Evolutionary conservation across 2,329 filamentous ascomycete species (phyloP), one percentile per base, ranked within the genome.

Genomic region (Ustilaginoidea virens): DNA sequence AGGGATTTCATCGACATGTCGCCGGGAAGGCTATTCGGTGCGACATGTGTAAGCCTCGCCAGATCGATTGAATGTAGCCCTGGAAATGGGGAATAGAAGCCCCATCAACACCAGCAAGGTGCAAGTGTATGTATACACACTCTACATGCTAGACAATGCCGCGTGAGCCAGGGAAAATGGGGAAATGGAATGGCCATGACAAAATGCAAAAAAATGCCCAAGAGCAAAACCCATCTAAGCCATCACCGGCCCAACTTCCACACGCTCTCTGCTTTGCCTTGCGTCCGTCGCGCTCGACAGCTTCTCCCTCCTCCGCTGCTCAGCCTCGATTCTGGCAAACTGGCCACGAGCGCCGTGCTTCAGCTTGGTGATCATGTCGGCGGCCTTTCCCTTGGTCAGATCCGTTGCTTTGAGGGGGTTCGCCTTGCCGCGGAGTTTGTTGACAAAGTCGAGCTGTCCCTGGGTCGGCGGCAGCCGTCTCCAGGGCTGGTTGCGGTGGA

Each of bases 311-410:
- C 63, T 64, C 24, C 60, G 66, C 46, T 65, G 72, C 30, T 63
- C 56, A 0, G 55, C 58, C 43, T 66, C 61, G 33, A 69, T 52
- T 19, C 44, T 60, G 16, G 61, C 57, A 46, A 67, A 83, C 56
- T 56, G 70, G 36, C 54, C 80, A 50, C 60, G 69, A 1, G 80
- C 82, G 1, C 87, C 87, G 47, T 90, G 80, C 49, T 78, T 87
- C 36, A 93, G 47, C 52, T 92, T 92, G 6, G 82, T 92, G 38
- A 96, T 92, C 78, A 92, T 86, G 48, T 94, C 86, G 4, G 67
- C 67, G 4, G 85, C 86, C 46, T 72, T 73, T 6, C 87, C 87
- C 45, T 86, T 90, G 10, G 69, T 85, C 33, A 92, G 43, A 17
- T 74, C 64, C 0, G 56, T 53, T 0, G 53, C 40, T 2, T 56